These are phyloP conservation scores for Scheffersomyces titani DNA, from an alignment of 1,139 yeast species.

Conservation along the genomic window DNA sequence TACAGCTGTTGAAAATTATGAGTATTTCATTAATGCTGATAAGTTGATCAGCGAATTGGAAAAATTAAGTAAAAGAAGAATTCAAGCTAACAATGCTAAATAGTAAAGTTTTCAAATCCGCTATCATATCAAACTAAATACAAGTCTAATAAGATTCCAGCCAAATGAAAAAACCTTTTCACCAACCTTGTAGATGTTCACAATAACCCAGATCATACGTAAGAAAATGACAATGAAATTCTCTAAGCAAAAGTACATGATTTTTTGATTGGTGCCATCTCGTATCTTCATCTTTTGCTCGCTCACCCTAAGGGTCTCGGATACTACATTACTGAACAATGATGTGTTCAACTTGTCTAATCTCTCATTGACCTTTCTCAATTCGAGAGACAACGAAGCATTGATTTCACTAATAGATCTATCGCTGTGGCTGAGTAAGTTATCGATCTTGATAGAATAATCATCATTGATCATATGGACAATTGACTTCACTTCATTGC, in stretches of 20 bases:
- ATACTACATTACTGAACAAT: slow-evolving; percentile 28
- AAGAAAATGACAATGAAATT: slow-evolving; percentile 59
- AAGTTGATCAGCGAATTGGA: slow-evolving; percentile 24
- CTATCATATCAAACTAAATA: slow-evolving; percentile 7
- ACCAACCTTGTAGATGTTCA: slow-evolving; percentile 51
- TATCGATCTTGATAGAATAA: slow-evolving; percentile 58
- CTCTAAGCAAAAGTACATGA: slow-evolving; percentile 43
- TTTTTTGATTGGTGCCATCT: slow-evolving; percentile 28
- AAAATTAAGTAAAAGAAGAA: slow-evolving; percentile 5
- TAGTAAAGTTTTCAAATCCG: background rate
- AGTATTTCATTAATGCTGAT: slow-evolving; percentile 28
- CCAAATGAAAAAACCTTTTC: slow-evolving; percentile 33
- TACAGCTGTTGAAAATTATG: slow-evolving; percentile 11
- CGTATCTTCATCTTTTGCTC: slow-evolving; percentile 22
- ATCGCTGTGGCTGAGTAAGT: slow-evolving; percentile 68
- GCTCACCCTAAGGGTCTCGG: slow-evolving; percentile 19
- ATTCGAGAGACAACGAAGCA: slow-evolving; percentile 73
- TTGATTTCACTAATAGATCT: slow-evolving; percentile 80
- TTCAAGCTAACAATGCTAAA: slow-evolving; percentile 30
- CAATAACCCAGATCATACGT: slow-evolving; percentile 72
- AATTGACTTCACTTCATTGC: slow-evolving; percentile 40
- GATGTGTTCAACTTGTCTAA: slow-evolving; percentile 55
- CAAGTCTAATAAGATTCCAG: slow-evolving; percentile 38
- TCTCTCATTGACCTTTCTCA: slow-evolving; percentile 69
- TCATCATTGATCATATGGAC: slow-evolving; percentile 42